A percentile compares a stretch with the other conserved stretches of the same genome.
Conservation (phyloP, 1,139 yeast genomes). For the Diutina scorzettiae region DNA sequence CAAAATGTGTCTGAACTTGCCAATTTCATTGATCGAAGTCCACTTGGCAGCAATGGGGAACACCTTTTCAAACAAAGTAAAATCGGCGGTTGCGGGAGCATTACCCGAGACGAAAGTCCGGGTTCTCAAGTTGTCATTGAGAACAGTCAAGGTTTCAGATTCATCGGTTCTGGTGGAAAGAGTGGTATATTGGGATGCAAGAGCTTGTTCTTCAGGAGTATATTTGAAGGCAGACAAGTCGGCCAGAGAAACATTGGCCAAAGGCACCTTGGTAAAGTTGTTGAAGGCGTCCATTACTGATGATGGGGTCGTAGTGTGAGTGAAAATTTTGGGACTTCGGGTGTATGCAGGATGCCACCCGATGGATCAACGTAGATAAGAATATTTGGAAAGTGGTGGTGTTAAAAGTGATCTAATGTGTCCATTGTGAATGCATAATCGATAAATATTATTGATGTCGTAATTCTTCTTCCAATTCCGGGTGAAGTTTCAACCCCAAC, state of each 20-base stretch:
- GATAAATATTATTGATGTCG: too few species aligned
- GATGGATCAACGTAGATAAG: neutral
- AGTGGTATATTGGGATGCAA: slow-evolving; percentile 70
- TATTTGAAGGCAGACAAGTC: slow-evolving; percentile 1
- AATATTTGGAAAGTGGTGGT: too few species aligned
- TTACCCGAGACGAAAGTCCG: slow-evolving; percentile 62
- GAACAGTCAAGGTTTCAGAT: slow-evolving; percentile 42
- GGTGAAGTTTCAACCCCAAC: slow-evolving; percentile 20
- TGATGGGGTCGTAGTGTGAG: neutral
- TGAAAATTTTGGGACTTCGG: too few species aligned
- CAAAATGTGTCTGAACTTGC: slow-evolving; percentile 61
- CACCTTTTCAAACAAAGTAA: slow-evolving; percentile 52
- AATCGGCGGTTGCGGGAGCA: slow-evolving; percentile 55
- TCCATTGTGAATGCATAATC: too few species aligned
- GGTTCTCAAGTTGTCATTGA: slow-evolving; percentile 60
- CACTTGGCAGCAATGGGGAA: slow-evolving; percentile 49
- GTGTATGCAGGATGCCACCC: neutral
- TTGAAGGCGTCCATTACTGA: slow-evolving; percentile 1
- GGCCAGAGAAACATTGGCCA: slow-evolving; percentile 3
- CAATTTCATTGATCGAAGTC: slow-evolving; percentile 34
- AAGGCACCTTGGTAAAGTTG: slow-evolving; percentile 11
- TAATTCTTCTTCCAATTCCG: slow-evolving; percentile 11
- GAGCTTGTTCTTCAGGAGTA: slow-evolving; percentile 48
- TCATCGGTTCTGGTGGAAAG: slow-evolving; percentile 41
- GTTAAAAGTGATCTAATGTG: too few species aligned